Evolutionary conservation across 2,329 filamentous ascomycete species (phyloP), one percentile per base, ranked within the genome.

Genomic region (Aspergillus uvarum): DNA sequence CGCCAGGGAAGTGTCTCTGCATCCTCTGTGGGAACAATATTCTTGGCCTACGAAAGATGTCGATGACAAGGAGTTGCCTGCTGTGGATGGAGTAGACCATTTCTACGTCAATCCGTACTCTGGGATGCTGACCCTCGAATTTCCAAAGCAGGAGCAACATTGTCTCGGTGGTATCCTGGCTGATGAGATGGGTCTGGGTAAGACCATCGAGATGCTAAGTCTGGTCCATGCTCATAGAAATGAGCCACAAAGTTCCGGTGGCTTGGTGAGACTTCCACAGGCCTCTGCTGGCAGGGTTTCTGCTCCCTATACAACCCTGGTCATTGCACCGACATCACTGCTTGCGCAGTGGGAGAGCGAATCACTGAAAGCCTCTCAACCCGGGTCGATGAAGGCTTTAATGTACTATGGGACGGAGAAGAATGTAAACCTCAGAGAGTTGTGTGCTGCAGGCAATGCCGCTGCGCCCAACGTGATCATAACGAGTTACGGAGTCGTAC

Each of bases 71-170:
- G 85, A 89, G 5, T 71, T 97, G 11, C 87, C 89, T 0, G 71
- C 73, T 19, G 81, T 95, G 7, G 79, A 85, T 10, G 85, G 83
- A 2, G 87, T 92, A 67, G 76, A 85, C 7, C 86, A 85, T 60
- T 99, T 99, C 70, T 99, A 97, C 68, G 89, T 98, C 68, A 99
- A 99, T 68, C 94, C 94, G 0, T 99, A 99, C 74, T 97, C 93
- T 6, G 95, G 95, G 8, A 94, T 98, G 67, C 80, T 99, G 55
- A 96, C 92, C 2, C 80, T 98, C 0, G 87, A 96, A 5, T 99
- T 99, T 66, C 95, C 95, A 0, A 85, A 87, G 2, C 95, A 99
- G 72, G 92, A 98, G 69, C 95, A 98, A 71, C 91, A 96, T 72
- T 99, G 95, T 67, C 81, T 96, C 0, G 95, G 95, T 49, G 95